phyloP scores from a whole-genome alignment of 2,329 filamentous ascomycete species.

The Talaromyces sp. region DNA sequence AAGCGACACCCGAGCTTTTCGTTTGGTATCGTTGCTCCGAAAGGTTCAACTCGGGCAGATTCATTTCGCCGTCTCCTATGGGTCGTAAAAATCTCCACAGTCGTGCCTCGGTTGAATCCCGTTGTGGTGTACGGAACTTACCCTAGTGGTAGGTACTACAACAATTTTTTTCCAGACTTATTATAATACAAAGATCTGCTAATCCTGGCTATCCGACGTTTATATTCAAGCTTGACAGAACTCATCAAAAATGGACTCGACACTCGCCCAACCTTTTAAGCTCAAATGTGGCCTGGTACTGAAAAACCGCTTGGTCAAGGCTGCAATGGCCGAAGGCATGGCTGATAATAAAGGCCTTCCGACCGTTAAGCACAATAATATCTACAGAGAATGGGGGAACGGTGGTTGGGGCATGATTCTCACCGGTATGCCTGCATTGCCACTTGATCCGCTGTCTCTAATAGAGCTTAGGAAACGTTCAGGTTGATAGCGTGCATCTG shows the following conservation, averaged over 20 bases:
- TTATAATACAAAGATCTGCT: too few species aligned
- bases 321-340: conserved; percentile 11
- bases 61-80: not conserved
- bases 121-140: not conserved
- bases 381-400: conserved; percentile 51
- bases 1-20: not conserved
- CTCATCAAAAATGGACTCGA: not conserved
- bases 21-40: not conserved
- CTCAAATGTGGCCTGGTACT: conserved; percentile 7
- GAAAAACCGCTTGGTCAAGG: conserved; percentile 13
- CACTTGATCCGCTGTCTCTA: not conserved
- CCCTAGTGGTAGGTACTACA: not conserved
- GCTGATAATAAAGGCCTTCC: not conserved
- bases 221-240: not conserved
- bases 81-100: not conserved
- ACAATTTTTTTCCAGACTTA: too few species aligned
- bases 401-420: conserved; percentile 43
- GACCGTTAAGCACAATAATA: not conserved
- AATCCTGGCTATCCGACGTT: not conserved
- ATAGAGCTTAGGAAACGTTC: conserved; percentile 34
- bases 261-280: conserved; percentile 4
- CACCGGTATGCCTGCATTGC: conserved; percentile 33
- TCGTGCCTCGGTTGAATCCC: not conserved
- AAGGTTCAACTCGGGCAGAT: not conserved
- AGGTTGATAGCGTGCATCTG: conserved; percentile 45